Evolutionary conservation across 495 filamentous ascomycete genomes (phyloP).

Genomic region (Aspergillus steynii): DNA sequence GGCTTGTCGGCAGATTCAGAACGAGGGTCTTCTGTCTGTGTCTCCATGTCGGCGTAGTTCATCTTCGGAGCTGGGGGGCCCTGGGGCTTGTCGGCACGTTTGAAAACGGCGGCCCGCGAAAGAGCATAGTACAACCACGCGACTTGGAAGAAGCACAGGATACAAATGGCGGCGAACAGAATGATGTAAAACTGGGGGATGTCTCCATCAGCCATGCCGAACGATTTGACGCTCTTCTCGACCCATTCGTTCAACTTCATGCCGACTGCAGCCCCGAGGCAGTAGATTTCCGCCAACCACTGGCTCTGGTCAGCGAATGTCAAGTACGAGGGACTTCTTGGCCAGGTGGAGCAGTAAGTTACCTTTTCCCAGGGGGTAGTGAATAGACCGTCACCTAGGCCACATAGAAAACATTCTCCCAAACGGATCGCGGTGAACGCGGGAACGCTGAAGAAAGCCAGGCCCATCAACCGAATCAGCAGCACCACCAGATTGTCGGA

Average conservation of each 20-base stretch:
- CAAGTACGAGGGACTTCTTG: not conserved
- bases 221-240: not conserved
- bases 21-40: not conserved
- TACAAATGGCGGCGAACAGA: not conserved
- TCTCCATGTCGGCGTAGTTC: no score
- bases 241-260: not conserved
- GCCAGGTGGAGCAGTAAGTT: not conserved
- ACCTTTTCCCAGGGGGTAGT: no score
- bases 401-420: no score
- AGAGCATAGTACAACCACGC: not conserved
- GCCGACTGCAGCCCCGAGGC: constrained; percentile 14
- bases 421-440: no score
- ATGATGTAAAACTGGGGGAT: not conserved
- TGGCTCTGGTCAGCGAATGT: not conserved
- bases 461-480: no score
- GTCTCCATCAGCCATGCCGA: not conserved
- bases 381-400: no score
- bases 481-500: no score
- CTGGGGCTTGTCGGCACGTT: not conserved
- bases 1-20: no score
- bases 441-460: no score
- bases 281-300: constrained; percentile 7
- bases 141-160: not conserved
- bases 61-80: no score
- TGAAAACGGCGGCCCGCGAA: not conserved